Conservation (phyloP, 352 stramenopile genomes). For the Achlya hypogyna region DNA sequence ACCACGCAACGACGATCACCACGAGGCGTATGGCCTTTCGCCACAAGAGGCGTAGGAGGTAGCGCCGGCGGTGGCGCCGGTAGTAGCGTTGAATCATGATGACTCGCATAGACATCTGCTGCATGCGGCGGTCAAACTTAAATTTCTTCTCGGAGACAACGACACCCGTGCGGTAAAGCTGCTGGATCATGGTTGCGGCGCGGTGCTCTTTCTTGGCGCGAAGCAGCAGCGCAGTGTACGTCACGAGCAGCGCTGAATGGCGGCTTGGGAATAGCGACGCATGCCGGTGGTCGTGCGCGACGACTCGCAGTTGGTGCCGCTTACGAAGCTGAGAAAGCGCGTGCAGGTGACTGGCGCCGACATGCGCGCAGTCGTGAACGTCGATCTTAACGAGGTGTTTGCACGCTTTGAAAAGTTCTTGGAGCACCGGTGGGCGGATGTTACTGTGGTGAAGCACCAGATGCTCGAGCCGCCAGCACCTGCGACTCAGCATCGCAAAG, state of each 20-base stretch:
- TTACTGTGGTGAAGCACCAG: not conserved
- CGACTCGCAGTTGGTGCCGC: not conserved
- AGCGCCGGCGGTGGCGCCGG: not conserved
- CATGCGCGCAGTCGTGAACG: not conserved
- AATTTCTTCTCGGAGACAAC: not conserved
- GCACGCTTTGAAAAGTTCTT: constrained; percentile 1
- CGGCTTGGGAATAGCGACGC: not conserved
- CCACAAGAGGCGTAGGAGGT: not conserved
- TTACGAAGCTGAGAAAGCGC: not conserved
- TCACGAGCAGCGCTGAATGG: not conserved
- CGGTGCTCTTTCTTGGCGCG: not conserved
- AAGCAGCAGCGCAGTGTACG: not conserved
- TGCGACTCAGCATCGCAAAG: not conserved
- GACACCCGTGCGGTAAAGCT: constrained; percentile 6
- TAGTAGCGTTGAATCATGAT: constrained; percentile 7
- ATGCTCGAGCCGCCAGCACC: constrained; percentile 6
- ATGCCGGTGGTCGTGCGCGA: not conserved
- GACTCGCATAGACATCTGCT: not conserved
- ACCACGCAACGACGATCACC: not conserved
- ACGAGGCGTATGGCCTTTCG: not conserved
- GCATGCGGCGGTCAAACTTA: constrained; percentile 12
- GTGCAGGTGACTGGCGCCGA: not conserved
- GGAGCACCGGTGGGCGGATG: not conserved
- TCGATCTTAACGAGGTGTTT: not conserved
- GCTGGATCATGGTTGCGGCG: constrained; percentile 10